These are phyloP conservation scores for Sugiyamaella pinicola DNA, from an alignment of 1,139 yeast species.

Conservation along the genomic window DNA sequence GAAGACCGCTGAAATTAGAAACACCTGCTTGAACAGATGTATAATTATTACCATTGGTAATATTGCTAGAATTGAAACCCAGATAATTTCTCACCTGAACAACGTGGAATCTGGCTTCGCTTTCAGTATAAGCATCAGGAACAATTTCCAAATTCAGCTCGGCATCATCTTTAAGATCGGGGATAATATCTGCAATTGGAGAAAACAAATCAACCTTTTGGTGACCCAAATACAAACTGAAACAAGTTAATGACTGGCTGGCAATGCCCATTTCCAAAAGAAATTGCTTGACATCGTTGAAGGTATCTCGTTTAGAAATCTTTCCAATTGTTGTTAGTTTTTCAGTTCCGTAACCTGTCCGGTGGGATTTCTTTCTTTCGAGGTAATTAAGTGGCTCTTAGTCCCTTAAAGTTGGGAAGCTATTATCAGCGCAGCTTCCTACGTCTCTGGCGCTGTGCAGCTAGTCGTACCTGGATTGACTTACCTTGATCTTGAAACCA, in stretches of 20 bases:
- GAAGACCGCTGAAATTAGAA: slow-evolving; percentile 41
- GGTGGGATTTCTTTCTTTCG: too few species aligned
- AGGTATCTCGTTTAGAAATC: slow-evolving; percentile 45
- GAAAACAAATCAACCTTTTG: slow-evolving; percentile 40
- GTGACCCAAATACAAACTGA: slow-evolving; percentile 50
- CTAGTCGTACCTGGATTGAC: too few species aligned
- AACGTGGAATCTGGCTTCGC: slow-evolving; percentile 52
- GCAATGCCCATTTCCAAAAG: slow-evolving; percentile 57
- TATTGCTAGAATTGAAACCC: slow-evolving; percentile 44
- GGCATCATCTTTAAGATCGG: slow-evolving; percentile 35
- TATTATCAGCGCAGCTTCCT: too few species aligned
- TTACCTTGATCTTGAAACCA: slow-evolving; percentile 16
- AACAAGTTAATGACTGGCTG: slow-evolving; percentile 61
- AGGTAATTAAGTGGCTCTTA: too few species aligned
- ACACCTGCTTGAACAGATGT: slow-evolving; percentile 45
- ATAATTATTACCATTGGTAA: slow-evolving; percentile 15
- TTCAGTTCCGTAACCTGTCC: too few species aligned
- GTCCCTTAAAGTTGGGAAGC: too few species aligned
- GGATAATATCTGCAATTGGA: slow-evolving; percentile 35
- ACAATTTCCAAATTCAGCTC: slow-evolving; percentile 40
- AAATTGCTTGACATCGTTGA: slow-evolving; percentile 62
- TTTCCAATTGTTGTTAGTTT: not conserved
- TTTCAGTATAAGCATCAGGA: slow-evolving; percentile 51
- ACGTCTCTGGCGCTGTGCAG: too few species aligned
- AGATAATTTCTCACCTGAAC: slow-evolving; percentile 51